Percentiles rank a stretch among this genome's conserved stretches.
Conservation (phyloP, 371 early-diverging fungal genomes). For the Mucor sp. region DNA sequence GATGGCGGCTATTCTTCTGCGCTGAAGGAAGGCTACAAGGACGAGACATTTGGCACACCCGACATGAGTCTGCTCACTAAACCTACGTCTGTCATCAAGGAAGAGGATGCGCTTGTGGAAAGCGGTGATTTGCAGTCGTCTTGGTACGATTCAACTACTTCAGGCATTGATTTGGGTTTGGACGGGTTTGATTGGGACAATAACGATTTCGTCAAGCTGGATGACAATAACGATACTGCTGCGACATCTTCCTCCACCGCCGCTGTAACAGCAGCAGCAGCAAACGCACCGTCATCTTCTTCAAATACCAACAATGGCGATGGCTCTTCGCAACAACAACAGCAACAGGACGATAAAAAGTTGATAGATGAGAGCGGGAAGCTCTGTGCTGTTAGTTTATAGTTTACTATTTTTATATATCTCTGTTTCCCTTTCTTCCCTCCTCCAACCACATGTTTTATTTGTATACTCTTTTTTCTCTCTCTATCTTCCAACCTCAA, state of each 20-base stretch:
- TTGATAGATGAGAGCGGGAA: conserved; percentile 23
- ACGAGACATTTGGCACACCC: conserved; percentile 34
- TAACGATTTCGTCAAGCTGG: conserved; percentile 26
- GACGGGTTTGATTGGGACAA: conserved; percentile 41
- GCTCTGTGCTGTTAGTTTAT: conserved; percentile 17
- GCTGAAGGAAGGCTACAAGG: conserved; percentile 44
- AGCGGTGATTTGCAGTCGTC: conserved; percentile 12
- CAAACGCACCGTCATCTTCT: not conserved
- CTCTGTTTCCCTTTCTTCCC: not conserved
- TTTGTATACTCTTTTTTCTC: not conserved
- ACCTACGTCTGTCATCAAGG: conserved; percentile 5
- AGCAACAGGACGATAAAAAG: conserved; percentile 14
- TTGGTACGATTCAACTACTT: conserved; percentile 40
- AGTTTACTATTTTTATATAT: not conserved
- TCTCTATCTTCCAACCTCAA: not conserved
- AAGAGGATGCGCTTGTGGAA: conserved; percentile 13
- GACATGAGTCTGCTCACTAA: conserved; percentile 11
- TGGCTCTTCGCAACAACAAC: not conserved
- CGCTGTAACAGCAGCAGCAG: not conserved
- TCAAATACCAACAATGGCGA: not conserved
- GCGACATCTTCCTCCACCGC: not conserved
- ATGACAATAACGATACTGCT: conserved; percentile 8
- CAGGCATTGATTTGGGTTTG: conserved; percentile 24
- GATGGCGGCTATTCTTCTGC: conserved; percentile 20
- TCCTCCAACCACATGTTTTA: not conserved